Conservation (phyloP, 202 grass and related monocot genomes). For the Zizania palustris region DNA sequence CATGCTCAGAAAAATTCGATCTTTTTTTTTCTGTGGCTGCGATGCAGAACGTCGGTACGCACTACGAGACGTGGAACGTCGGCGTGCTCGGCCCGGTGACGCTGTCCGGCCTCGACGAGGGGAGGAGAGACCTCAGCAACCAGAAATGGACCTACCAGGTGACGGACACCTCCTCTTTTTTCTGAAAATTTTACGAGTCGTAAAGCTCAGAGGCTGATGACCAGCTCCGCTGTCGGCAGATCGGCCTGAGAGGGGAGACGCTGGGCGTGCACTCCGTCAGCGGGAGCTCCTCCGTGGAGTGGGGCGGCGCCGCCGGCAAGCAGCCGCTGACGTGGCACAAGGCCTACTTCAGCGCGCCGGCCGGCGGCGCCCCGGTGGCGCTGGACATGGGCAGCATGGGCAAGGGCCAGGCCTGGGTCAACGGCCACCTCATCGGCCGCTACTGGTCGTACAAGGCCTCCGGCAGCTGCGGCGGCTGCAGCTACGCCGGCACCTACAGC, state of each 20-base stretch:
- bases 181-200: not conserved
- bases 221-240: constrained; percentile 28
- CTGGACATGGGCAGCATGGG: constrained; percentile 95
- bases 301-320: constrained; percentile 48
- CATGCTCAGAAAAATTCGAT: not conserved
- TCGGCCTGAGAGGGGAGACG: constrained; percentile 76
- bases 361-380: constrained; percentile 65
- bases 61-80: constrained; percentile 93
- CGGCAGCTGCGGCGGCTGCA: constrained; percentile 48
- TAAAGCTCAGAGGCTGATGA: not conserved
- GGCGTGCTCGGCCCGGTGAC: constrained; percentile 93
- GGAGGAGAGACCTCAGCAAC: constrained; percentile 67
- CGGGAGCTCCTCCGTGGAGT: constrained; percentile 80
- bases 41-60: constrained; percentile 77
- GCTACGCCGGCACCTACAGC: constrained; percentile 68
- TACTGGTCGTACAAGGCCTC: constrained; percentile 68
- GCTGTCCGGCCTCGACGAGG: constrained; percentile 78
- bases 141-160: constrained; percentile 97
- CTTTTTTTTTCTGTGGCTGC: not conserved
- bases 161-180: not conserved
- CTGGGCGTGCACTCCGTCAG: constrained; percentile 52
- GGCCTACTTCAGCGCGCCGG: constrained; percentile 77
- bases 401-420: constrained; percentile 91
- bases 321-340: constrained; percentile 87
- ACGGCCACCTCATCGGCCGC: constrained; percentile 68